Conservation (phyloP, 306 rosid species). For the Potentilla sterilis region DNA sequence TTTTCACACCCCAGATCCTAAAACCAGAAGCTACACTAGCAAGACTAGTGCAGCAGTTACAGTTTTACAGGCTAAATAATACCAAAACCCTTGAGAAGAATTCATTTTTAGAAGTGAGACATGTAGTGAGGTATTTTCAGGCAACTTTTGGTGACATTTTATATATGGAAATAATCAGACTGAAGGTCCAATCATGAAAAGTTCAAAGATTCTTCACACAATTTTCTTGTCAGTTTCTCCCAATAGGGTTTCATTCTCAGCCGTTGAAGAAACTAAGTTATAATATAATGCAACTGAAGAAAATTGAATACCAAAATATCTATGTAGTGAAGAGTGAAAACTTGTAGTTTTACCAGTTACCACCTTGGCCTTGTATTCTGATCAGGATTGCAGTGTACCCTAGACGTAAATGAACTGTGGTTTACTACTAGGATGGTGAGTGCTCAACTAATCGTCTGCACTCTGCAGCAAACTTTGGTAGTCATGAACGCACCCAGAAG, state of each 20-base stretch:
- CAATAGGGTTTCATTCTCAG: conserved; percentile 1
- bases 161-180: conserved; percentile 1
- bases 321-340: not conserved
- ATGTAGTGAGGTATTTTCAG: not conserved
- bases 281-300: not conserved
- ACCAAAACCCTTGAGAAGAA: not conserved
- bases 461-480: not conserved
- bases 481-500: not conserved
- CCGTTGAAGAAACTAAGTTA: conserved; percentile 7
- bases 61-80: not conserved
- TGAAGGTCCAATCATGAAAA: not conserved
- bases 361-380: conserved; percentile 12
- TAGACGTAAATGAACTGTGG: not conserved
- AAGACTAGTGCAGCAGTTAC: not conserved
- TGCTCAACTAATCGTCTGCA: not conserved
- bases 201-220: conserved; percentile 20
- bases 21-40: conserved; percentile 9
- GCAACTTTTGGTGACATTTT: not conserved
- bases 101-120: not conserved
- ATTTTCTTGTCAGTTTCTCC: not conserved
- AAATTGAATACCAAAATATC: not conserved
- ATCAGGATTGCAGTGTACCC: conserved; percentile 3
- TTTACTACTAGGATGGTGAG: not conserved
- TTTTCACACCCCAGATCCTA: conserved; percentile 12
- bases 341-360: not conserved